Conservation (phyloP, 148 eudicot genomes). For the Rhododendron simsii region DNA sequence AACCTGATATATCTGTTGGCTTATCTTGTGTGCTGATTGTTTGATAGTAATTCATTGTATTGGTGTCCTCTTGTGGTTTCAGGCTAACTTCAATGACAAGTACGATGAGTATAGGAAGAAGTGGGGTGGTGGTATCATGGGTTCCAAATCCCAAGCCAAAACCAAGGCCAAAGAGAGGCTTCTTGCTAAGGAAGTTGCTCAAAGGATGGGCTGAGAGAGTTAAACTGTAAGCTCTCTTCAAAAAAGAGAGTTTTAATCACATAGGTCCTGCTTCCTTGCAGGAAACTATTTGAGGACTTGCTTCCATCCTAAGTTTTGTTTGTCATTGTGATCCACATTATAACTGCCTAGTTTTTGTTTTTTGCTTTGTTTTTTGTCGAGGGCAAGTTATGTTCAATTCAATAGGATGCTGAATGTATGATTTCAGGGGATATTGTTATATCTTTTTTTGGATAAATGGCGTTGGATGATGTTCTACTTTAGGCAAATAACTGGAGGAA, state of each 20-base stretch:
- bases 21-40: background rate
- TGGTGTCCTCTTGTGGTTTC: background rate
- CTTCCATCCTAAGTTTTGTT: background rate
- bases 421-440: background rate
- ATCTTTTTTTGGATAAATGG: background rate
- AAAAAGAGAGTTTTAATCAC: background rate
- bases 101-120: constrained; percentile 85
- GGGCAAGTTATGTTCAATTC: background rate
- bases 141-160: constrained; percentile 88
- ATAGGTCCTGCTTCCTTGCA: background rate
- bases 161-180: constrained; percentile 85
- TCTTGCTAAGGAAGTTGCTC: constrained; percentile 88
- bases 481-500: background rate
- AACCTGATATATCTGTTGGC: background rate
- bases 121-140: constrained; percentile 98
- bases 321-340: background rate
- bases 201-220: constrained; percentile 48
- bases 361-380: background rate
- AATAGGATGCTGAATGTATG: background rate
- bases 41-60: background rate
- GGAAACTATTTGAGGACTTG: background rate
- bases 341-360: background rate
- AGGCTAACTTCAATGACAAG: constrained; percentile 96
- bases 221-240: too few species aligned
- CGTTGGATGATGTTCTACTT: background rate